These are phyloP conservation scores for Leishmania gerbilli DNA, from an alignment of 208 protist genomes.

Conservation along the genomic window DNA sequence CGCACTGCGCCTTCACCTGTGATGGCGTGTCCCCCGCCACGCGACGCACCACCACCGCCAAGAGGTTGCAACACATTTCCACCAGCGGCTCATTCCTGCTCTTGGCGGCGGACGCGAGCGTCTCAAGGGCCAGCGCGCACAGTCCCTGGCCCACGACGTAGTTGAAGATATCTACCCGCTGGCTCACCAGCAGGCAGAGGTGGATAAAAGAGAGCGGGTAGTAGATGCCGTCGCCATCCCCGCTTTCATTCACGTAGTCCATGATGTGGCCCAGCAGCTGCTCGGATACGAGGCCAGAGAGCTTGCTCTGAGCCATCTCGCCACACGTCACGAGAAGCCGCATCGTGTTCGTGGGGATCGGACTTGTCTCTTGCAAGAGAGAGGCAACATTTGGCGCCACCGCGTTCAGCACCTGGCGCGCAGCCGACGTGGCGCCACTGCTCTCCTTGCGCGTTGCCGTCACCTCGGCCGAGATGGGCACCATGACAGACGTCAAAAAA, in stretches of 20 bases:
- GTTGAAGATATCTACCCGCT: conserved; percentile 33
- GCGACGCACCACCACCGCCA: conserved; percentile 47
- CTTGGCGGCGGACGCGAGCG: conserved; percentile 33
- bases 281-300: conserved; percentile 45
- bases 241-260: conserved; percentile 39
- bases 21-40: conserved; percentile 35
- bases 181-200: conserved; percentile 28
- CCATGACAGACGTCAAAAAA: conserved; percentile 70
- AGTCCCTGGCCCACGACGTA: conserved; percentile 49
- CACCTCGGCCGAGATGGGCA: conserved; percentile 43
- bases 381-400: conserved; percentile 41
- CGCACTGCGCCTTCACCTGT: conserved; percentile 41
- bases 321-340: conserved; percentile 77
- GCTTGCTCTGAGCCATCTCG: conserved; percentile 46
- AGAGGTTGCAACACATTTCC: conserved; percentile 43
- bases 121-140: conserved; percentile 46
- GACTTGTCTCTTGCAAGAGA: conserved; percentile 75
- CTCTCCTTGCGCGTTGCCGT: conserved; percentile 29
- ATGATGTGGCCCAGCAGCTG: conserved; percentile 30
- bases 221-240: conserved; percentile 44
- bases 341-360: conserved; percentile 84
- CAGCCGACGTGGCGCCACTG: conserved; percentile 23
- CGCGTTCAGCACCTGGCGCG: conserved; percentile 36
- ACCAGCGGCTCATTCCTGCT: conserved; percentile 39
- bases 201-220: conserved; percentile 50